Evolutionary conservation across 2,329 filamentous ascomycete genomes (phyloP).

Genomic region (Aureobasidium sp.): DNA sequence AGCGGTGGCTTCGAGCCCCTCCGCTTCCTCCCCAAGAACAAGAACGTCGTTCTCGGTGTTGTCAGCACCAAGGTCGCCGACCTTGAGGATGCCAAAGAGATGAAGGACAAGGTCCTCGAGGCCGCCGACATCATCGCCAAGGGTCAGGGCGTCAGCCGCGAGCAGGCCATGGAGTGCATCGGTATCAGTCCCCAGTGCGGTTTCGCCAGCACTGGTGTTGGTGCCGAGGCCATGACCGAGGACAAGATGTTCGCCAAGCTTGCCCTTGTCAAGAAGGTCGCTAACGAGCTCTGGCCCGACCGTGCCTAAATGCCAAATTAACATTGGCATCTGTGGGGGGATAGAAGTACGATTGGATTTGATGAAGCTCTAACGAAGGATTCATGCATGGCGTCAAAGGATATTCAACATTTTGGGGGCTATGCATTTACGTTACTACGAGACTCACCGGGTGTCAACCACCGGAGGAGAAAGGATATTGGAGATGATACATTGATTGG

Average conservation of each 20-base stretch:
- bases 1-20: constrained; percentile 34
- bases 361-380: constrained; percentile 14
- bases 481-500: constrained; percentile 10
- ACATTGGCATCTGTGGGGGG: neutral
- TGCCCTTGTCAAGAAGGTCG: constrained; percentile 31
- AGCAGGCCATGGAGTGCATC: constrained; percentile 33
- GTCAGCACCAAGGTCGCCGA: constrained; percentile 32
- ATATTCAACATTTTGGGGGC: constrained; percentile 14
- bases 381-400: constrained; percentile 8
- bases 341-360: neutral
- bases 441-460: constrained; percentile 13
- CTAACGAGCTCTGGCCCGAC: constrained; percentile 31
- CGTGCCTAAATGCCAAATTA: constrained; percentile 20
- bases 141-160: constrained; percentile 29
- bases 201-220: constrained; percentile 31
- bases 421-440: constrained; percentile 1
- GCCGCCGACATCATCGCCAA: constrained; percentile 32
- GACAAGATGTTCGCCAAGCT: constrained; percentile 34
- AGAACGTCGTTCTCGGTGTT: constrained; percentile 34
- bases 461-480: neutral
- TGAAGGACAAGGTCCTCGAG: constrained; percentile 29
- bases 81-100: constrained; percentile 29
- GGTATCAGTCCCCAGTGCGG: constrained; percentile 34
- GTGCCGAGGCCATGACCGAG: constrained; percentile 32
- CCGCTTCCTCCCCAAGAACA: constrained; percentile 31